Base-by-base conservation (phyloP, 176 grass and related monocot genomes). In the Zoysia pacifica region DNA sequence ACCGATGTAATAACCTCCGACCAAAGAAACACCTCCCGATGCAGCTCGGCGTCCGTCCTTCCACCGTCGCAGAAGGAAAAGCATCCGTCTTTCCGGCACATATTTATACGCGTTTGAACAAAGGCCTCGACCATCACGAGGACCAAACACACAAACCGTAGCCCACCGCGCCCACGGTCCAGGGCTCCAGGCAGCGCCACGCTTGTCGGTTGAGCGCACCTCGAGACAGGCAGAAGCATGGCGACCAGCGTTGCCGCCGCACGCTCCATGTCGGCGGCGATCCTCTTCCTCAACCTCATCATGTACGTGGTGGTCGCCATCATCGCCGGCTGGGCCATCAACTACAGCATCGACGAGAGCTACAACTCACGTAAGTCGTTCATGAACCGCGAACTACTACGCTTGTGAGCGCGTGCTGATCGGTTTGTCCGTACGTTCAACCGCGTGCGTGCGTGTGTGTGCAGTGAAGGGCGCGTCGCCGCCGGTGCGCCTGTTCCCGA, bases 241-340 rank as follows among this genome's bases (percentile, higher is more conserved):
- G 90, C 92, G 16, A 67, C 61, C 0, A 44, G 48, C 20, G 82
- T 68, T 1, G 55, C 28, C 20, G 84, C 58, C 8, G 2, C 71
- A 43, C 66, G 9, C 12, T 81, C 95, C 18, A 5, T 89, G 65
- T 81, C 92, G 45, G 67, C 76, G 4, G 50, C 73, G 9, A 75
- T 98, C 73, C 92, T 98, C 42, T 85, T 95, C 85, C 61, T 98
- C 39, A 98, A 98, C 89, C 84, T 98, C 51, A 69, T 98, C 73
- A 87, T 98, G 88, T 98, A 98, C 80, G 37, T 82, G 48, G 7
- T 87, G 18, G 79, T 91, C 4, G 96, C 92, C 2, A 20, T 76
- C 67, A 89, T 98, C 60, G 96, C 96, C 48, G 92, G 96, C 74
- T 98, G 92, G 96, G 90, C 92, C 81, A n/a, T 98, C 81, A 89